phyloP scores from a whole-genome alignment of 306 rosid species.

The Lathyrus aphaca region DNA sequence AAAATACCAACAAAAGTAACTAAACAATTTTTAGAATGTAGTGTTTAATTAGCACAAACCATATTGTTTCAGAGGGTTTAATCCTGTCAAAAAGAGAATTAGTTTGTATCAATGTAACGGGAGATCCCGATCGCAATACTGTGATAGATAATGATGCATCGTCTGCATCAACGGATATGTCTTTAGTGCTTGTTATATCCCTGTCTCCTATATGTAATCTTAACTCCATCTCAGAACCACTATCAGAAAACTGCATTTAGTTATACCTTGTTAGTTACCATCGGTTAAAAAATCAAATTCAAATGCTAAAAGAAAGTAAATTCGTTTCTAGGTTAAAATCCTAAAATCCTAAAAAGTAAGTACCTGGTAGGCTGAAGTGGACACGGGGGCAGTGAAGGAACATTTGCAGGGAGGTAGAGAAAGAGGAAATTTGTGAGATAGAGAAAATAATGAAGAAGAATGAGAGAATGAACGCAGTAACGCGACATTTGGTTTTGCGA shows the following conservation, averaged over 20 bases:
- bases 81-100: slow-evolving; percentile 72
- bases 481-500: slow-evolving; percentile 37
- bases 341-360: slow-evolving; percentile 12
- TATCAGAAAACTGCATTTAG: slow-evolving; percentile 77
- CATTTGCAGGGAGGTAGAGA: slow-evolving; percentile 49
- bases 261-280: slow-evolving; percentile 26
- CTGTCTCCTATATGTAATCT: slow-evolving; percentile 56
- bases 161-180: slow-evolving; percentile 65
- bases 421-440: slow-evolving; percentile 16
- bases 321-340: neutral
- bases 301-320: neutral
- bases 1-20: slow-evolving; percentile 17
- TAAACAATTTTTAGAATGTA: neutral
- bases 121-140: slow-evolving; percentile 62
- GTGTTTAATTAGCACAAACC: slow-evolving; percentile 55
- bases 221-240: slow-evolving; percentile 82
- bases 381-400: slow-evolving; percentile 57
- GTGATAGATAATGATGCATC: slow-evolving; percentile 62
- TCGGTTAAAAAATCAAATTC: slow-evolving; percentile 14
- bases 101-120: slow-evolving; percentile 69
- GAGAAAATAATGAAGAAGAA: slow-evolving; percentile 2
- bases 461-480: slow-evolving; percentile 20
- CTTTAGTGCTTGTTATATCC: slow-evolving; percentile 54
- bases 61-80: slow-evolving; percentile 90
- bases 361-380: slow-evolving; percentile 75